Evolutionary conservation across 2,329 filamentous ascomycete species (phyloP).

Genomic region (Didymella exigua): DNA sequence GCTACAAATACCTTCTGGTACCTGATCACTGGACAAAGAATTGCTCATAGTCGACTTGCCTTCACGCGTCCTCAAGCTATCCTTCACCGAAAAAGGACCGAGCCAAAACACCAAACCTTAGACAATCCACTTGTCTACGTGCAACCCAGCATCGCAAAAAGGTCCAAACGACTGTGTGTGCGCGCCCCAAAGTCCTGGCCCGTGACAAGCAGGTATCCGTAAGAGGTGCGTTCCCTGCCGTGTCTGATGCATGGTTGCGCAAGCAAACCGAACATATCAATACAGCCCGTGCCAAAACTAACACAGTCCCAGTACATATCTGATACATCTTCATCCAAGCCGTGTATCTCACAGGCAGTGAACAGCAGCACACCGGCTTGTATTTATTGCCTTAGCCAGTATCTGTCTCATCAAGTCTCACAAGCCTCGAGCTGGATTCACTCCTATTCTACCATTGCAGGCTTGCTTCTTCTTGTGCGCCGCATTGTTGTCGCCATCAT

Average conservation of each 20-base stretch:
- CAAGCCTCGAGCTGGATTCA: conserved; percentile 3
- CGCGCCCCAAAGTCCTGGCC: conserved; percentile 26
- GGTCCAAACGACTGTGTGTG: conserved; percentile 36
- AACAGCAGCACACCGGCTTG: background rate
- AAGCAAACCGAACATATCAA: conserved; percentile 40
- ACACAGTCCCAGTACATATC: conserved; percentile 32
- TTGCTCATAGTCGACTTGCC: conserved; percentile 41
- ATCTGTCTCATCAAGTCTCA: conserved; percentile 11
- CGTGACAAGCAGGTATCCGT: conserved; percentile 43
- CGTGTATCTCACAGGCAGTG: conserved; percentile 11
- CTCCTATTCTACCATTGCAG: background rate
- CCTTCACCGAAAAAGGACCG: conserved; percentile 42
- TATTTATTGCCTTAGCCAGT: conserved; percentile 12
- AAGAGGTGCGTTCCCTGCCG: conserved; percentile 43
- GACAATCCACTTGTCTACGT: conserved; percentile 41
- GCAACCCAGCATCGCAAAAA: conserved; percentile 25
- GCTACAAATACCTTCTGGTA: conserved; percentile 49
- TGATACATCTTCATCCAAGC: background rate
- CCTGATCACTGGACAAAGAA: conserved; percentile 47
- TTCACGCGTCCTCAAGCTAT: conserved; percentile 36
- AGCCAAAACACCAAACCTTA: conserved; percentile 41
- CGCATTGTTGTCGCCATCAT: conserved; percentile 8
- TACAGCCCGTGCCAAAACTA: conserved; percentile 27
- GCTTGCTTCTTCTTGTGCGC: conserved; percentile 9
- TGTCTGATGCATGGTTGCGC: conserved; percentile 41